A percentile compares a stretch with the other conserved stretches of the same genome.
Evolutionary conservation across 2,329 filamentous ascomycete genomes (phyloP).

Genomic region (Fragosphaeria purpurea): DNA sequence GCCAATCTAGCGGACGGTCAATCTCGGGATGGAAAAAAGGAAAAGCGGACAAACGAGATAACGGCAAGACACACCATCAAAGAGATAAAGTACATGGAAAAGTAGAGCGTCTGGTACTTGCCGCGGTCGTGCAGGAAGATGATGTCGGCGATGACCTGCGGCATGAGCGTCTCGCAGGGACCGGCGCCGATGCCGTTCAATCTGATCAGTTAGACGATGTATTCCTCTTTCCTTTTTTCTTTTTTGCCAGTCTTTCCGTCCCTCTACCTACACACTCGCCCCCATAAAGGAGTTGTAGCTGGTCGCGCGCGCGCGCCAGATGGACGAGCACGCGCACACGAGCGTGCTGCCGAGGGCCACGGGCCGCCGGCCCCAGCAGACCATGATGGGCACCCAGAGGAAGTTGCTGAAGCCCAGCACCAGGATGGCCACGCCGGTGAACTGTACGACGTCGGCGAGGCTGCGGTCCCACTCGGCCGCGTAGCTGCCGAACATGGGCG

Average conservation of each 20-base stretch:
- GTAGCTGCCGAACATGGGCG: conserved; percentile 48
- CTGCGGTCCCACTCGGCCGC: conserved; percentile 44
- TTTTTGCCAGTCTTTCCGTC: no score
- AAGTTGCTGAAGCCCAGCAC: conserved; percentile 41
- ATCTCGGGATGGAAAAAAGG: no score
- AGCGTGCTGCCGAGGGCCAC: conserved; percentile 34
- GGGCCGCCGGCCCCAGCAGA: conserved; percentile 36
- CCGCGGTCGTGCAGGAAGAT: conserved; percentile 57
- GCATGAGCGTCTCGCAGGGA: conserved; percentile 52
- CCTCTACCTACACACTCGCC: conserved; percentile 31
- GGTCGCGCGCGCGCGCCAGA: conserved; percentile 45
- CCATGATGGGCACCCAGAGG: conserved; percentile 38
- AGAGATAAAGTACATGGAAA: conserved; percentile 50
- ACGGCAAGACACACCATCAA: conserved; percentile 39
- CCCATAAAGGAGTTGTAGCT: conserved; percentile 55
- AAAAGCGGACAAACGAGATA: neutral
- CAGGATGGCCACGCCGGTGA: conserved; percentile 36
- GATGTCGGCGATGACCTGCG: conserved; percentile 53
- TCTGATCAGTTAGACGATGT: neutral
- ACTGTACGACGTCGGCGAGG: conserved; percentile 40
- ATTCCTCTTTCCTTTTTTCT: no score
- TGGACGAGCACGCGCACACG: conserved; percentile 32
- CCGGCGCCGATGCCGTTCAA: conserved; percentile 54
- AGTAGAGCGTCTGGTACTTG: conserved; percentile 43
- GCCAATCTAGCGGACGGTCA: conserved; percentile 7